Evolutionary conservation across 345 rosid genomes (phyloP).

Genomic region (Crucihimalaya himalaica): DNA sequence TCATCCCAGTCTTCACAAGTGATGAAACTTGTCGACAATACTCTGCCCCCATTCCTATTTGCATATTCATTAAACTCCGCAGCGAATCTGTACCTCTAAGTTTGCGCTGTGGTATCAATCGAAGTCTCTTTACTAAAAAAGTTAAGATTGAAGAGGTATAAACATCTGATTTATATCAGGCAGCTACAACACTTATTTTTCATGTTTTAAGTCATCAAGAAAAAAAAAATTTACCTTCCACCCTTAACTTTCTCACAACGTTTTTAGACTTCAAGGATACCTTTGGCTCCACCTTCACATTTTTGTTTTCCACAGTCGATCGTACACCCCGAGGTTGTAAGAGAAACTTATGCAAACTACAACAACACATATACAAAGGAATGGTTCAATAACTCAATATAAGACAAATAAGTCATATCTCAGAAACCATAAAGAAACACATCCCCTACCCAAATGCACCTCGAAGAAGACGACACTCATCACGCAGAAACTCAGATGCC

Average conservation of each 20-base stretch:
- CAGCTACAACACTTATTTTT: background rate
- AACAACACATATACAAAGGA: background rate
- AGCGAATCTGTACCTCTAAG: conserved; percentile 73
- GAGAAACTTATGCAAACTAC: conserved; percentile 78
- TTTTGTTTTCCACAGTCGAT: conserved; percentile 48
- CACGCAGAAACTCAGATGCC: conserved; percentile 91
- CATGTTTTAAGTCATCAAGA: background rate
- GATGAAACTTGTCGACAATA: conserved; percentile 79
- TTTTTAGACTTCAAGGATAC: conserved; percentile 56
- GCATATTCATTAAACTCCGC: conserved; percentile 67
- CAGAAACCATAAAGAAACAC: conserved; percentile 18
- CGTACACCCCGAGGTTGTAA: conserved; percentile 77
- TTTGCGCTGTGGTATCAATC: conserved; percentile 70
- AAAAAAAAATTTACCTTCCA: conserved; percentile 65
- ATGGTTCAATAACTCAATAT: conserved; percentile 1
- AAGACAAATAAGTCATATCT: background rate
- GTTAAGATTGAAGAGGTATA: conserved; percentile 16
- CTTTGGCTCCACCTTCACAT: conserved; percentile 50
- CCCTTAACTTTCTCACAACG: conserved; percentile 74
- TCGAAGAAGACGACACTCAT: conserved; percentile 86
- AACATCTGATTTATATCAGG: conserved; percentile 11
- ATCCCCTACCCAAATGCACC: conserved; percentile 85
- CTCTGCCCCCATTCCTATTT: conserved; percentile 79
- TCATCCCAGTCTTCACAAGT: conserved; percentile 75
- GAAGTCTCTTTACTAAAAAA: conserved; percentile 71